A percentile compares a stretch with the other conserved stretches of the same genome.
Conservation (phyloP, 169 alveolate species). For the Plasmodium vinckei region DNA sequence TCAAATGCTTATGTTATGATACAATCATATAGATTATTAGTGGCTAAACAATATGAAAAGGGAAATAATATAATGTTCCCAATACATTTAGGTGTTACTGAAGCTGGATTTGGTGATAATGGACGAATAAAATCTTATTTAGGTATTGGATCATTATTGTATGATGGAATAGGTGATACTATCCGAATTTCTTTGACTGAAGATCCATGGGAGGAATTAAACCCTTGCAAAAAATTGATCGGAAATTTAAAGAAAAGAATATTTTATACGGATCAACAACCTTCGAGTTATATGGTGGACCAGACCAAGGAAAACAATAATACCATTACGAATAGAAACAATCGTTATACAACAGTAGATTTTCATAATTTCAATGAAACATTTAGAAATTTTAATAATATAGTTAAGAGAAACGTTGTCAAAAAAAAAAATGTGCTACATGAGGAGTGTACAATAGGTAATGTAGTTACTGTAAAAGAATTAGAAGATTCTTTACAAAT, state of each 20-base stretch:
- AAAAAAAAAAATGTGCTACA: constrained; percentile 72
- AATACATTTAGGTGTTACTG: constrained; percentile 90
- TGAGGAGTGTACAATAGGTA: constrained; percentile 56
- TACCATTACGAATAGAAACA: not conserved
- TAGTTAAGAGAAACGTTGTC: constrained; percentile 76
- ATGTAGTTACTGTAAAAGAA: constrained; percentile 60
- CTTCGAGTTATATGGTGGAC: not conserved
- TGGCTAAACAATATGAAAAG: constrained; percentile 76
- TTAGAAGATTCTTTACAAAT: constrained; percentile 68
- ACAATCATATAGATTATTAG: constrained; percentile 87
- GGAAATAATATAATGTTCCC: constrained; percentile 77
- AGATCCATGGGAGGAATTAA: constrained; percentile 89
- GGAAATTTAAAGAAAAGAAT: constrained; percentile 61
- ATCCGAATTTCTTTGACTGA: constrained; percentile 90
- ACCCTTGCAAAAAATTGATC: constrained; percentile 79
- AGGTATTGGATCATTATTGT: constrained; percentile 89
- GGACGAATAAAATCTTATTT: constrained; percentile 88
- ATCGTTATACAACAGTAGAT: not conserved
- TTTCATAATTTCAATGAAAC: constrained; percentile 38
- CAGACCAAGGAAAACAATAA: not conserved
- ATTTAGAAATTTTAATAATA: constrained; percentile 77
- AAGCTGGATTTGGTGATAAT: constrained; percentile 90
- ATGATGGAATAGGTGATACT: constrained; percentile 92
- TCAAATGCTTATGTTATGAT: constrained; percentile 87
- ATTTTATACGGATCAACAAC: constrained; percentile 3